phyloP scores from a whole-genome alignment of 2,329 filamentous ascomycete genomes.

The Exserohilum rostratum region DNA sequence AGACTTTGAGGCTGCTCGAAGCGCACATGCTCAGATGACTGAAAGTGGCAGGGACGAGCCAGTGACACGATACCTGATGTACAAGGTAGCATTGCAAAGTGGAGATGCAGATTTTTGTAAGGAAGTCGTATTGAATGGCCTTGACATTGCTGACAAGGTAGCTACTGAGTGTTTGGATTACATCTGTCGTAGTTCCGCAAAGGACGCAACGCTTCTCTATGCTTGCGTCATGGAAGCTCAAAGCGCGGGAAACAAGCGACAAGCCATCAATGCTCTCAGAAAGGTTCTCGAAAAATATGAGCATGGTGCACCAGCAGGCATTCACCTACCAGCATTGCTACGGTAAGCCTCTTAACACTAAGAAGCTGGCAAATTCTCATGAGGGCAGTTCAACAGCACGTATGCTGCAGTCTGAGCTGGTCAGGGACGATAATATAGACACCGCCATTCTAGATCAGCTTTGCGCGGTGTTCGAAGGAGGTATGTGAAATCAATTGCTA shows the following conservation, averaged over 20 bases:
- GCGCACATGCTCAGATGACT: slow-evolving; percentile 66
- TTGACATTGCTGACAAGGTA: slow-evolving; percentile 30
- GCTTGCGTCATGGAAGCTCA: slow-evolving; percentile 82
- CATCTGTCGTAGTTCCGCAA: slow-evolving; percentile 60
- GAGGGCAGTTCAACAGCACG: slow-evolving; percentile 51
- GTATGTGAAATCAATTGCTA: slow-evolving; percentile 32
- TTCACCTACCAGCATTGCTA: slow-evolving; percentile 69
- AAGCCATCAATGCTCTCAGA: slow-evolving; percentile 65
- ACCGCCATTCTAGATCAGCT: slow-evolving; percentile 54
- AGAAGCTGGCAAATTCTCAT: slow-evolving; percentile 9
- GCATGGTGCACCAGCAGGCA: slow-evolving; percentile 52
- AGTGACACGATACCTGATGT: slow-evolving; percentile 75
- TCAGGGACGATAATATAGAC: slow-evolving; percentile 36
- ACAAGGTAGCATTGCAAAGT: slow-evolving; percentile 69
- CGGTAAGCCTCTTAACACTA: slow-evolving; percentile 59
- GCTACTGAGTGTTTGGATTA: slow-evolving; percentile 68
- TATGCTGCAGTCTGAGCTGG: slow-evolving; percentile 54
- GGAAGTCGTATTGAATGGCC: background rate
- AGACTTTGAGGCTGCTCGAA: slow-evolving; percentile 60
- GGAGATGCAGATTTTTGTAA: slow-evolving; percentile 61
- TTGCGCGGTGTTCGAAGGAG: slow-evolving; percentile 61
- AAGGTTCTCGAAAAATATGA: slow-evolving; percentile 64
- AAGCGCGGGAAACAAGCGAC: slow-evolving; percentile 64
- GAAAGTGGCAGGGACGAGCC: slow-evolving; percentile 63
- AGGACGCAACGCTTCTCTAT: slow-evolving; percentile 71